Evolutionary conservation across 768 basidiomycete species (phyloP), one percentile per base, ranked within the genome.

Genomic region (Lactarius quietus): DNA sequence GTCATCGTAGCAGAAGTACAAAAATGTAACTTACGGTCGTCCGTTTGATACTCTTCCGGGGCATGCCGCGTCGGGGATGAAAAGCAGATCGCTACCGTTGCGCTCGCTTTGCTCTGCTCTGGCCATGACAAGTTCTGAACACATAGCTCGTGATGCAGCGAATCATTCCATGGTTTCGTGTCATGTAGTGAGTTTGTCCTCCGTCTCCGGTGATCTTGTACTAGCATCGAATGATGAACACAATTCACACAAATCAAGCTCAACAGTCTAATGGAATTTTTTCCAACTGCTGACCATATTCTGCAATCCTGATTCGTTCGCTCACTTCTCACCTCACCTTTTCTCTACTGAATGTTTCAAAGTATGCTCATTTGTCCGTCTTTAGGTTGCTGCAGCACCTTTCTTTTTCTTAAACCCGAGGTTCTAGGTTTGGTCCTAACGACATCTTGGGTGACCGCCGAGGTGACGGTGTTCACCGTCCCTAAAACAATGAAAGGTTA

Each of bases 211-310:
- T 6, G 48, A 51, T 51, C 26, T 26, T 14, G 23, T 33, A 33
- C 23, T 26, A 26, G 14, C 48, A 23, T 17, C 48, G 48, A 26
- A 70, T 77, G 79, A 80, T 80, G 80, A 80, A 73, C 54, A 65
- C 69, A 64, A 74, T 51, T 73, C 76, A 77, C 78, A 76, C 61
- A 59, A 77, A 71, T 78, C 79, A 79, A 81, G 78, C 79, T 80
- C 79, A 80, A 80, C 79, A 80, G 78, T 80, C 79, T 75, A 71
- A 80, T 79, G 78, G 75, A 72, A 73, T 51, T 17, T 71, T 41
- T 51, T 77, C 77, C 79, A 78, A 57, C 65, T 80, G 78, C 77
- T 78, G 79, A 81, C 65, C 66, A 35, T 39, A 63, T 71, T 74
- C 80, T 80, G 78, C 79, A 80, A 79, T 81, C 76, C 80, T 80